A percentile compares a stretch with the other conserved stretches of the same genome.
Evolutionary conservation across 768 basidiomycete genomes (phyloP).

Genomic region (Russula earlei): DNA sequence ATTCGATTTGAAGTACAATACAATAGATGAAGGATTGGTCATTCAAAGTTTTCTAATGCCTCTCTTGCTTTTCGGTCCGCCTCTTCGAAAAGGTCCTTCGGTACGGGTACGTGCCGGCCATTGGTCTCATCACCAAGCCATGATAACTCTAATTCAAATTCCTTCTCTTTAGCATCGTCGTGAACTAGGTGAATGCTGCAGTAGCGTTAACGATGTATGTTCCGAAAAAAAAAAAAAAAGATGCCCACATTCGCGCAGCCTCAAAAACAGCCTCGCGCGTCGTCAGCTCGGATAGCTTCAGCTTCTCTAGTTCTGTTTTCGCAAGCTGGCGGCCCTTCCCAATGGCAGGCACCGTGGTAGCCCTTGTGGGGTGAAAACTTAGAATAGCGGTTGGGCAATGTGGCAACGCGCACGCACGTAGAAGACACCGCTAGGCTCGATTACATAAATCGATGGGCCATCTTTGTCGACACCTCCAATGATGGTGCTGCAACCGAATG

Average conservation of each 20-base stretch:
- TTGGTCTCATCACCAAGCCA: conserved; percentile 89
- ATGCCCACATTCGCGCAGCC: conserved; percentile 86
- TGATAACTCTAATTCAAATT: conserved; percentile 95
- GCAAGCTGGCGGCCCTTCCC: conserved; percentile 98
- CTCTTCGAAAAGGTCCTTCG: conserved; percentile 72
- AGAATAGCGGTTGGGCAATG: neutral
- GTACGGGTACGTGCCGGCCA: conserved; percentile 72
- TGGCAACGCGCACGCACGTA: conserved; percentile 43
- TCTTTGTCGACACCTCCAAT: conserved; percentile 82
- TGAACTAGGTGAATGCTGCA: conserved; percentile 92
- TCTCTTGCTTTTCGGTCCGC: conserved; percentile 86
- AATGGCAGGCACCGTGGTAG: conserved; percentile 90
- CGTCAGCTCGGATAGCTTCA: conserved; percentile 73
- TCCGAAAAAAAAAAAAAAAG: conserved; percentile 15
- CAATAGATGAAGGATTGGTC: conserved; percentile 19
- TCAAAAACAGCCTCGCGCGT: conserved; percentile 82
- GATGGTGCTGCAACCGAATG: conserved; percentile 92
- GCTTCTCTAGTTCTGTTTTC: conserved; percentile 97
- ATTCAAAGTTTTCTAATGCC: conserved; percentile 62
- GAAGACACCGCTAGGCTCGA: conserved; percentile 92
- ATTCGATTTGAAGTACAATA: conserved; percentile 23
- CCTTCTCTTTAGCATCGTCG: conserved; percentile 96
- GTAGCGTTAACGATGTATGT: neutral
- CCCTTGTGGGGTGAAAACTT: conserved; percentile 42
- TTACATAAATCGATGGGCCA: conserved; percentile 78